Evolutionary conservation across 768 basidiomycete genomes (phyloP).

Genomic region (Rhizopogon vesiculosus): DNA sequence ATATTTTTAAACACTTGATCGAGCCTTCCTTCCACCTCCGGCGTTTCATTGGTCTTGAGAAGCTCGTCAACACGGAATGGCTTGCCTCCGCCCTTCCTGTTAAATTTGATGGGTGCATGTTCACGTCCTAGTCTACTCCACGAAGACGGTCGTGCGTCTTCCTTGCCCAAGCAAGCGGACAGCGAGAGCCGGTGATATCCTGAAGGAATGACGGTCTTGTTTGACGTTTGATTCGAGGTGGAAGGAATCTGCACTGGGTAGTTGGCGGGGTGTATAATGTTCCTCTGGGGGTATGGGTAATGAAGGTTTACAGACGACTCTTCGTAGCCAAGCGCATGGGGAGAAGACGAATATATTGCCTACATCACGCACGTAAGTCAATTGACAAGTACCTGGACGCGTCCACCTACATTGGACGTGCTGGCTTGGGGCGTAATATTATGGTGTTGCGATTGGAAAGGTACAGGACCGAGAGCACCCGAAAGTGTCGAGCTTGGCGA

Average conservation of each 20-base stretch:
- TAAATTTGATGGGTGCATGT: conserved; percentile 28
- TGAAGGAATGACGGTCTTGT: conserved; percentile 18
- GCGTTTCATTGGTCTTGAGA: conserved; percentile 18
- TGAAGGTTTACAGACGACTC: conserved; percentile 9
- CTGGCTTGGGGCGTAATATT: not conserved
- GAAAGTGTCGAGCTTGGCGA: not conserved
- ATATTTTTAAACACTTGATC: conserved; percentile 15
- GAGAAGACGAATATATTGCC: conserved; percentile 16
- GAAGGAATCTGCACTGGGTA: conserved; percentile 8
- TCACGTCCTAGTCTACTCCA: conserved; percentile 4
- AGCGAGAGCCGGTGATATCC: conserved; percentile 11
- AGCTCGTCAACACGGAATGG: conserved; percentile 23
- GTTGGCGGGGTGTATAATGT: conserved; percentile 19
- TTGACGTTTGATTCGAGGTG: not conserved
- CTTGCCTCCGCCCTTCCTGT: conserved; percentile 15
- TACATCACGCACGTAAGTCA: not conserved
- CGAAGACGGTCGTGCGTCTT: not conserved
- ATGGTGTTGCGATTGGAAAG: not conserved
- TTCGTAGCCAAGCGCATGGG: conserved; percentile 16
- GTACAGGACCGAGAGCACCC: not conserved
- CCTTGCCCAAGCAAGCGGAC: conserved; percentile 6
- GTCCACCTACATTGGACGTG: not conserved
- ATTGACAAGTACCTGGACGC: not conserved
- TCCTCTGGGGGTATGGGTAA: conserved; percentile 27
- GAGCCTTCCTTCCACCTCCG: conserved; percentile 17